phyloP scores from a whole-genome alignment of 2,329 filamentous ascomycete genomes.

The Lecanoromycetidae sp. region DNA sequence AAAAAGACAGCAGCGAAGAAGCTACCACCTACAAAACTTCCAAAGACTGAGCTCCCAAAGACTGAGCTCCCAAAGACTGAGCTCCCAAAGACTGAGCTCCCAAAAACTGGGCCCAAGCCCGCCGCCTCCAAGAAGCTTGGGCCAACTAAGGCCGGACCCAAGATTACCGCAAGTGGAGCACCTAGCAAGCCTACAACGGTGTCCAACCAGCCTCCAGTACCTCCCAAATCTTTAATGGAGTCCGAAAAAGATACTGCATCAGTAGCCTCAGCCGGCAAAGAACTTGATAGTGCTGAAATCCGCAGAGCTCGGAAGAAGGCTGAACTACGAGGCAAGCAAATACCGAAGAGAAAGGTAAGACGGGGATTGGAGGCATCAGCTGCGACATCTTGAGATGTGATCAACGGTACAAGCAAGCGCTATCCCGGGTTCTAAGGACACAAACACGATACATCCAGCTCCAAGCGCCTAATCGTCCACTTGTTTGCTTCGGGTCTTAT shows the following conservation, averaged over 20 bases:
- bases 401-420: too few species aligned
- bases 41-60: not conserved
- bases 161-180: not conserved
- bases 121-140: not conserved
- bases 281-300: not conserved
- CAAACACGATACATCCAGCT: too few species aligned
- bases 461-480: too few species aligned
- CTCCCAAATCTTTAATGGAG: not conserved
- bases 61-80: not conserved
- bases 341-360: constrained; percentile 11
- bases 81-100: not conserved
- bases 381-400: not conserved
- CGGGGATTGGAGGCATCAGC: constrained; percentile 8
- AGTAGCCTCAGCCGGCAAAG: not conserved
- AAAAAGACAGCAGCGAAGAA: not conserved
- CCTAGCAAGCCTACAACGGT: not conserved
- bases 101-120: not conserved
- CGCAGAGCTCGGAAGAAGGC: constrained; percentile 11
- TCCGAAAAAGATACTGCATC: not conserved
- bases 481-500: too few species aligned
- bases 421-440: too few species aligned
- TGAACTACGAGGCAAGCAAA: constrained; percentile 10
- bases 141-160: not conserved
- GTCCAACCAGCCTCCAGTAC: not conserved
- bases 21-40: not conserved